Conservation (phyloP, 1,284 basidiomycete species). For the Abortiporus biennis region DNA sequence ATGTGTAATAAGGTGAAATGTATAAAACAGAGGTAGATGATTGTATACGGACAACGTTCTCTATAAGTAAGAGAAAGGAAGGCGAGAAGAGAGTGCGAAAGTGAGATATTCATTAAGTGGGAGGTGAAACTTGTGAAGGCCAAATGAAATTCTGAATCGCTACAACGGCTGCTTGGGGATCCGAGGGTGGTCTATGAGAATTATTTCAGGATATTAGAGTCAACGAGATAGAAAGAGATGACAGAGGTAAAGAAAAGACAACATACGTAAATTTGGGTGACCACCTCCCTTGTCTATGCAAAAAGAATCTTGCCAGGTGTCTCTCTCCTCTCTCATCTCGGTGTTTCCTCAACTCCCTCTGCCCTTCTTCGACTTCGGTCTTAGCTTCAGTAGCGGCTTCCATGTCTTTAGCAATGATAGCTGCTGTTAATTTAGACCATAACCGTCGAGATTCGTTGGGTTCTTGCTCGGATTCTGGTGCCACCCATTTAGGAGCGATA, state of each 20-base stretch:
- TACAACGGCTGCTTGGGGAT: slow-evolving; percentile 57
- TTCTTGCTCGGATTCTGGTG: slow-evolving; percentile 85
- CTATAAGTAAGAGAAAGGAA: not conserved
- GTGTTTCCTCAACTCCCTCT: slow-evolving; percentile 75
- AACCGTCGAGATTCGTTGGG: slow-evolving; percentile 86
- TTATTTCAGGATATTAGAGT: slow-evolving; percentile 1
- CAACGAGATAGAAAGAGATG: not conserved
- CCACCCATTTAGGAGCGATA: slow-evolving; percentile 77
- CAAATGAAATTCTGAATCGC: slow-evolving; percentile 62
- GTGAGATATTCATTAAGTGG: too few relatives aligned
- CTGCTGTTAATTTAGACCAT: slow-evolving; percentile 84
- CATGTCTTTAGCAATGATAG: slow-evolving; percentile 88
- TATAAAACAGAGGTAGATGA: too few relatives aligned
- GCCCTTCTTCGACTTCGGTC: slow-evolving; percentile 86
- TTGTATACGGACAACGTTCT: not conserved
- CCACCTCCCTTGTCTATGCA: slow-evolving; percentile 66
- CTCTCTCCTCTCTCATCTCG: slow-evolving; percentile 72
- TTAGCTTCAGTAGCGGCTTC: slow-evolving; percentile 92
- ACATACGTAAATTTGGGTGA: slow-evolving; percentile 70
- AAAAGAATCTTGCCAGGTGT: slow-evolving; percentile 79
- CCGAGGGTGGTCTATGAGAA: slow-evolving; percentile 57
- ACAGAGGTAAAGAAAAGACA: not conserved
- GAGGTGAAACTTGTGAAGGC: slow-evolving; percentile 20
- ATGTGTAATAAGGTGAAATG: too few relatives aligned
- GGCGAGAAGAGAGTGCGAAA: too few relatives aligned